phyloP scores from a whole-genome alignment of 2,329 filamentous ascomycete species.

The Penicillium griseofulvum region DNA sequence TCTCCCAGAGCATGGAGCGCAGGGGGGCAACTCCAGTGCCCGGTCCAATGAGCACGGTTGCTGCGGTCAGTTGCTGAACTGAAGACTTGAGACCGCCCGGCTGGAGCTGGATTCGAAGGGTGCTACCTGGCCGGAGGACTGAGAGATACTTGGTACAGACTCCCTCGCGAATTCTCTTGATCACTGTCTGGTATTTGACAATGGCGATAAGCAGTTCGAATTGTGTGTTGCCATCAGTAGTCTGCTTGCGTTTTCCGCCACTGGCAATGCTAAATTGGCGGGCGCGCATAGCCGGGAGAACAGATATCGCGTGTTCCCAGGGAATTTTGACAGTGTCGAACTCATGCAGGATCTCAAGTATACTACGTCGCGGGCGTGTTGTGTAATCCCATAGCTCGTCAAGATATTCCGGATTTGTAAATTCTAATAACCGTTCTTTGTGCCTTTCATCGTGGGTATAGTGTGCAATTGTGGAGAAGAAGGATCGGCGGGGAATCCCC shows the following conservation, averaged over 20 bases:
- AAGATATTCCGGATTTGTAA: slow-evolving; percentile 72
- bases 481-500: slow-evolving; percentile 80
- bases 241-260: slow-evolving; percentile 53
- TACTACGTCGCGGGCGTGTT: slow-evolving; percentile 81
- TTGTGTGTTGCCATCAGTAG: slow-evolving; percentile 41
- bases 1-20: slow-evolving; percentile 75
- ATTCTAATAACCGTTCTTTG: slow-evolving; percentile 77
- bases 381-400: slow-evolving; percentile 97
- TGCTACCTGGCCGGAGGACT: slow-evolving; percentile 57
- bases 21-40: slow-evolving; percentile 87
- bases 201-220: slow-evolving; percentile 80
- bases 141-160: slow-evolving; percentile 87
- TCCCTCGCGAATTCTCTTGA: slow-evolving; percentile 78
- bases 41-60: slow-evolving; percentile 75
- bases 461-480: slow-evolving; percentile 75
- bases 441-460: slow-evolving; percentile 72
- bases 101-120: slow-evolving; percentile 59
- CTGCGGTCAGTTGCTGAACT: slow-evolving; percentile 49
- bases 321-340: slow-evolving; percentile 83
- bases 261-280: slow-evolving; percentile 92
- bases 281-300: slow-evolving; percentile 81
- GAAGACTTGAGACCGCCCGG: slow-evolving; percentile 52
- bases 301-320: slow-evolving; percentile 65
- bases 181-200: slow-evolving; percentile 86
- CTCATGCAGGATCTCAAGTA: slow-evolving; percentile 87